Evolutionary conservation across 345 rosid genomes (phyloP).

Genomic region (Cochlearia excelsa): DNA sequence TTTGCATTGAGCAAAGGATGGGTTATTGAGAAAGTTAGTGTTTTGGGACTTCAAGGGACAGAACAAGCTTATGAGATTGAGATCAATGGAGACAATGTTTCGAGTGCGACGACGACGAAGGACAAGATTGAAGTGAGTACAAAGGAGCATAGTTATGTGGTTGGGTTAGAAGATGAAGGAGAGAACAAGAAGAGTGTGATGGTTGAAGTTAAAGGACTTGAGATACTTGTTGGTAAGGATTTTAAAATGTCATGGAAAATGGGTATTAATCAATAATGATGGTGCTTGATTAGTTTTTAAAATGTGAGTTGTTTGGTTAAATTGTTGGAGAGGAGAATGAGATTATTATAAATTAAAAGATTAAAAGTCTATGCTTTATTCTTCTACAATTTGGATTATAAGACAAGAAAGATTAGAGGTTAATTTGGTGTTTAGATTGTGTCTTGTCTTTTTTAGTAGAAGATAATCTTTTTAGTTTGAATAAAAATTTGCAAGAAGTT

Average conservation of each 20-base stretch:
- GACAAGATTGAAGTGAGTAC: conserved; percentile 38
- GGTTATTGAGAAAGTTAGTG: conserved; percentile 61
- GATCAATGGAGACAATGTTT: conserved; percentile 43
- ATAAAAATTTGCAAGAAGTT: too few species aligned
- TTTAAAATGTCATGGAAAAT: conserved; percentile 71
- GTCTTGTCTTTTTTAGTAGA: too few species aligned
- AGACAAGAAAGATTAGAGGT: not conserved
- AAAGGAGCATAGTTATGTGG: conserved; percentile 44
- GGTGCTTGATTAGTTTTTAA: conserved; percentile 6
- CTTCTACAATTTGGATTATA: conserved; percentile 6
- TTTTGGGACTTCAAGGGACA: conserved; percentile 64
- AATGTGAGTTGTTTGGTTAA: conserved; percentile 20
- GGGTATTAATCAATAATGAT: conserved; percentile 20
- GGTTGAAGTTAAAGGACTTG: conserved; percentile 62
- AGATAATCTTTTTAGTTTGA: too few species aligned
- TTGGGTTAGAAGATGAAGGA: conserved; percentile 36
- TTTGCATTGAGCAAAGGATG: conserved; percentile 74
- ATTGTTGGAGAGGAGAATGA: conserved; percentile 28
- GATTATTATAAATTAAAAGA: not conserved
- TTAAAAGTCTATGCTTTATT: not conserved
- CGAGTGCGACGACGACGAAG: conserved; percentile 7
- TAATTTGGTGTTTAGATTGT: not conserved
- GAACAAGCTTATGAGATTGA: conserved; percentile 42
- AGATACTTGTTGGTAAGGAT: conserved; percentile 64
- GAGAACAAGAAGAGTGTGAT: conserved; percentile 50